Evolutionary conservation across 1,284 basidiomycete species (phyloP), one percentile per base, ranked within the genome.

Genomic region (Irpex sp.): DNA sequence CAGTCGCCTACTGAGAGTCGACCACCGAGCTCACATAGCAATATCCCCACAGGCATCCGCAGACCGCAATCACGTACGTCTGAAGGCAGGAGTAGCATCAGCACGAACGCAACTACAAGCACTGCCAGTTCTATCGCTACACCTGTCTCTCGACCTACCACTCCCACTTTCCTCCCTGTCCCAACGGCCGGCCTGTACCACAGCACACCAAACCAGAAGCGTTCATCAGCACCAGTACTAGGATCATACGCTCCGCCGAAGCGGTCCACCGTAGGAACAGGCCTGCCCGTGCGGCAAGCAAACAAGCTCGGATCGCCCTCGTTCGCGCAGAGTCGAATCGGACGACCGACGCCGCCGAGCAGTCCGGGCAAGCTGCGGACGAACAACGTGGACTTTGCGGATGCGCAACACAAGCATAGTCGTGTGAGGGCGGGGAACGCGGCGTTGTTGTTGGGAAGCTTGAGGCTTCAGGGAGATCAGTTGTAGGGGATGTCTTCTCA

Each of bases 41-140:
- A 72, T 15, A 75, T 78, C 65, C 72, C 77, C 19, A 74, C 79
- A 34, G 81, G 79, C 49, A 77, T 79, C 55, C 80, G 80, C 57
- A 82, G 90, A 62, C 88, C 91, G 47, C 85, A 85, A 66, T 91
- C 91, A 52, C 84, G 89, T 61, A 78, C 89, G 40, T 92, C 90
- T 11, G 78, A 78, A 58, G 78, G 76, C 0, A 71, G 76, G 58
- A 76, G 82, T 58, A 83, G 82, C 62, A 74, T 77, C 60, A 87
- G 86, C 67, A 82, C 85, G 4, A 82, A 82, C 17, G 77, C 82
- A 21, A 85, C 85, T 17, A 72, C 73, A 0, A 74, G 71, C 64
- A 74, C 74, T 1, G 60, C 68, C 5, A 74, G 84, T 68, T 86
- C 87, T 13, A 83, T 89, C 61, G 81, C 85, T 3, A 87, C 88